Evolutionary conservation across 2,329 filamentous ascomycete species (phyloP), one percentile per base, ranked within the genome.

Genomic region (Coniella vitis): DNA sequence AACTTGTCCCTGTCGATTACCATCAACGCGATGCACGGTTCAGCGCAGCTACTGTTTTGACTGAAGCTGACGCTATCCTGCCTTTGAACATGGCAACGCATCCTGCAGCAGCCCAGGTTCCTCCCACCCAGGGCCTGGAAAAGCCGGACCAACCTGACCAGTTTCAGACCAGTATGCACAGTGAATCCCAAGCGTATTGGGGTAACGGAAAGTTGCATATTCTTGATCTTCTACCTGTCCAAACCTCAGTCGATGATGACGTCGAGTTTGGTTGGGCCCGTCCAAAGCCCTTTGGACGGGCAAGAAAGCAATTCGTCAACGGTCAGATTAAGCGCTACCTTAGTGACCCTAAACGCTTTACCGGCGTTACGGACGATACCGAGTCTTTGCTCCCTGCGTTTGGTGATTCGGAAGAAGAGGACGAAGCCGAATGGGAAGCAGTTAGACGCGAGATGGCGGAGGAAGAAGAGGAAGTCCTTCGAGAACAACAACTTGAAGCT

Each of bases 391-490:
- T 77, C 7, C 76, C 78, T 16, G 19, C 68, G 0, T 78, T 75
- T 57, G 78, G 78, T 4, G 76, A 84, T 3, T 83, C 79, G 3
- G 67, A 67, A 29, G 61, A 67, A 38, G 65, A 73, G 38, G 71
- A 69, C 10, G 71, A 57, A 16, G 64, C 66, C 46, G 64, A 67
- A 13, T 41, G 48, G 44, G 56, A 58, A 0, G 58, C 63, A 17
- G 64, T 63, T 1, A 61, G 56, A 69, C 66, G 65, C 38, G 83
- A 87, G 58, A 83, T 86, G 9, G 72, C 83, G 39, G 67, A 75
- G 25, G 80, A 84, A 52, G 64, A 67, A 36, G 65, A 69, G 45
- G 67, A 70, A 43, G 54, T 57, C 42, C 47, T 29, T 3, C 47
- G n/a, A 7, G 51, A 58, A 38, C 62, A 54, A 55, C 54, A 37